Evolutionary conservation across 1,284 basidiomycete species (phyloP).

Genomic region (Trichosporon ovoides): DNA sequence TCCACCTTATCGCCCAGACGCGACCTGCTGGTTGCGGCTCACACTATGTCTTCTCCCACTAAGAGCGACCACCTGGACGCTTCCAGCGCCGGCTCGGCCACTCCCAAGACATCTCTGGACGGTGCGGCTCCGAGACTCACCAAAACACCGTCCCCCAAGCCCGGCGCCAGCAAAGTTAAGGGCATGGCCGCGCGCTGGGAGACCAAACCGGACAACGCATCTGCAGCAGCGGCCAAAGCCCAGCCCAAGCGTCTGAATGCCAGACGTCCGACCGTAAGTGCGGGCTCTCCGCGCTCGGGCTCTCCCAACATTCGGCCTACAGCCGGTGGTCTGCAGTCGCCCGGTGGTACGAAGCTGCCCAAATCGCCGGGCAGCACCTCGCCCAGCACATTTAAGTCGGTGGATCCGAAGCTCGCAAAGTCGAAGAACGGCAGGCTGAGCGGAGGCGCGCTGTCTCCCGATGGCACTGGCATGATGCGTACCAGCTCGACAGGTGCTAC

Average conservation of each 20-base stretch:
- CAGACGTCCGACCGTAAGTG: slow-evolving; percentile 2
- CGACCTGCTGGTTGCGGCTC: neutral
- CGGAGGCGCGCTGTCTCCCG: neutral
- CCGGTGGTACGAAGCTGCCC: neutral
- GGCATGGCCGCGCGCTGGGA: slow-evolving; percentile 20
- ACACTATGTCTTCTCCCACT: neutral
- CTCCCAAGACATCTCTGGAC: neutral
- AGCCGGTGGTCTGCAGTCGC: neutral
- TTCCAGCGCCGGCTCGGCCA: neutral
- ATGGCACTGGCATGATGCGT: neutral
- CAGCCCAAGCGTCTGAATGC: slow-evolving; percentile 5
- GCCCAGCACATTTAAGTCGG: slow-evolving; percentile 10
- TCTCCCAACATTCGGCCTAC: neutral
- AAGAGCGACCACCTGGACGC: neutral
- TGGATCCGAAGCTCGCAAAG: neutral
- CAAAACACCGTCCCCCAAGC: neutral
- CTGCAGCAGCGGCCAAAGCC: neutral
- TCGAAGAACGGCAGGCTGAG: neutral
- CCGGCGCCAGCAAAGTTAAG: slow-evolving; percentile 12
- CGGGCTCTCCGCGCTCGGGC: neutral
- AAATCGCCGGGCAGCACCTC: slow-evolving; percentile 3
- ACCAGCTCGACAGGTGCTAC: neutral
- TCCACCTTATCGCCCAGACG: neutral
- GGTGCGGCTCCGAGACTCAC: neutral
- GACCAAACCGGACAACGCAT: slow-evolving; percentile 10